A percentile compares a stretch with the other conserved stretches of the same genome.
Evolutionary conservation across 768 basidiomycete species (phyloP).

Genomic region (Mycena vulgaris): DNA sequence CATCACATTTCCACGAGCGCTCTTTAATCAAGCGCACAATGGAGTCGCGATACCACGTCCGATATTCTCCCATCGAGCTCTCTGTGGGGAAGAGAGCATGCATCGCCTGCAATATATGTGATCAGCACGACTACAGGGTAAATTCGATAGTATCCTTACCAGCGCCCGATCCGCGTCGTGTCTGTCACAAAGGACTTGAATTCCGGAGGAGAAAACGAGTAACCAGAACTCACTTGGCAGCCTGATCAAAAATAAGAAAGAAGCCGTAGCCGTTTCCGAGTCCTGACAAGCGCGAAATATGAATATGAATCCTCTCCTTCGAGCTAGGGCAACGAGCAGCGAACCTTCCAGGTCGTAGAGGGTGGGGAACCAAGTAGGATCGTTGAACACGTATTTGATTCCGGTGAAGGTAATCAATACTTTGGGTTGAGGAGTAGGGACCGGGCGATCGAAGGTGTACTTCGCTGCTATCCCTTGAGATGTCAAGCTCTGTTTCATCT

Average conservation of each 20-base stretch:
- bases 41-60: not conserved
- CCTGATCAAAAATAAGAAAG: conserved; percentile 50
- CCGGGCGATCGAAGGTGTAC: conserved; percentile 62
- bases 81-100: conserved; percentile 36
- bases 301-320: too few relatives aligned
- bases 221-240: conserved; percentile 34
- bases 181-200: conserved; percentile 25
- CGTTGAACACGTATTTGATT: conserved; percentile 51
- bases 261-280: conserved; percentile 49
- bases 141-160: conserved; percentile 22
- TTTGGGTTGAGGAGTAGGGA: conserved; percentile 44
- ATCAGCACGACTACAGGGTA: not conserved
- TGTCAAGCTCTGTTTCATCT: conserved; percentile 57
- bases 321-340: too few relatives aligned
- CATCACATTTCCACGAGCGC: not conserved
- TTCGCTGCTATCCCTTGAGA: conserved; percentile 54
- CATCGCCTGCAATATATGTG: conserved; percentile 28
- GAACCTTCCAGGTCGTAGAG: conserved; percentile 48
- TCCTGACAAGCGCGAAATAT: not conserved
- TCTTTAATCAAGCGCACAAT: not conserved
- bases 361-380: conserved; percentile 47
- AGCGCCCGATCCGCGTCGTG: conserved; percentile 39
- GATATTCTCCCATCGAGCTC: not conserved
- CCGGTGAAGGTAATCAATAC: conserved; percentile 52
- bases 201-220: conserved; percentile 35